Evolutionary conservation across 495 filamentous ascomycete species (phyloP).

Genomic region (Neurospora hispaniola): DNA sequence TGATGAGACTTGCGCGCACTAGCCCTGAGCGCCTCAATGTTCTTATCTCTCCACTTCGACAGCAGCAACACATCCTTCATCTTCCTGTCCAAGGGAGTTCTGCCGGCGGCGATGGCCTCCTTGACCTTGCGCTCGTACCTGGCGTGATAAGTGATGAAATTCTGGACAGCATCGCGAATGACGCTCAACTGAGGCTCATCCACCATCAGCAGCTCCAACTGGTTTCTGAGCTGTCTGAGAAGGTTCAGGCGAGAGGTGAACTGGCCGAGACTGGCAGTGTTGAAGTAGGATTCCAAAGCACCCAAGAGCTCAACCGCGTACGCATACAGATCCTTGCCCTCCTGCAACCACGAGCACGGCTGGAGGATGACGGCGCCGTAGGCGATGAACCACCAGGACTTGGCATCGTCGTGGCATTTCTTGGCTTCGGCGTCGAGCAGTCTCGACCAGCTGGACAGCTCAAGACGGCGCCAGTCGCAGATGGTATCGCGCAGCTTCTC

Average conservation of each 20-base stretch:
- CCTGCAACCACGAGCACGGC: slow-evolving; percentile 50
- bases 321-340: slow-evolving; percentile 42
- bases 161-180: slow-evolving; percentile 52
- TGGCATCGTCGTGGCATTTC: slow-evolving; percentile 62
- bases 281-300: slow-evolving; percentile 66
- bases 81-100: slow-evolving; percentile 63
- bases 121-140: slow-evolving; percentile 55
- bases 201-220: slow-evolving; percentile 45
- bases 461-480: slow-evolving; percentile 79
- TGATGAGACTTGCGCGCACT: slow-evolving; percentile 83
- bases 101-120: slow-evolving; percentile 51
- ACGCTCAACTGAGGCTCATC: slow-evolving; percentile 44
- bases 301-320: slow-evolving; percentile 59
- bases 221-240: slow-evolving; percentile 57
- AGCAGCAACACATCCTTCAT: slow-evolving; percentile 80
- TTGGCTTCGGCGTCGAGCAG: slow-evolving; percentile 78
- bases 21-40: slow-evolving; percentile 76
- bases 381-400: slow-evolving; percentile 92
- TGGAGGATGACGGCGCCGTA: slow-evolving; percentile 78
- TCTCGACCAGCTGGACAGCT: slow-evolving; percentile 82
- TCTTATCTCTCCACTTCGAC: slow-evolving; percentile 94
- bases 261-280: slow-evolving; percentile 66
- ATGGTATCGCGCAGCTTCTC: slow-evolving; percentile 65
- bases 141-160: slow-evolving; percentile 63
- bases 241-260: slow-evolving; percentile 61